A percentile compares a stretch with the other conserved stretches of the same genome.
phyloP scores from a whole-genome alignment of 768 basidiomycete genomes.

The Auricularia sp. region DNA sequence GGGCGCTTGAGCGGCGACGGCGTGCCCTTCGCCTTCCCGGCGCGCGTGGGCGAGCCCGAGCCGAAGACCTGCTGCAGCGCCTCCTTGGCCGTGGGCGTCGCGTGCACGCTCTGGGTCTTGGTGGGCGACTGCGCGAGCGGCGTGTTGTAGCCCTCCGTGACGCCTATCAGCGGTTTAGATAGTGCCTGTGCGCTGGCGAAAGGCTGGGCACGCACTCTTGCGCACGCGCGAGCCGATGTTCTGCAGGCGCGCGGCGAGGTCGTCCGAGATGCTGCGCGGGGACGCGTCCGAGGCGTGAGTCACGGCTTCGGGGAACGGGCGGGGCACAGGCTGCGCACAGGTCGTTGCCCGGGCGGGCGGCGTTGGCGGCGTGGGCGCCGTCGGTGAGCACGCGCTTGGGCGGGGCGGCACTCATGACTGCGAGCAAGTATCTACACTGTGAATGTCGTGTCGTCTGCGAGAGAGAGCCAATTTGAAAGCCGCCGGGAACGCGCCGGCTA shows the following conservation, averaged over 20 bases:
- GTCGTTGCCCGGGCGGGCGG: slow-evolving; percentile 12
- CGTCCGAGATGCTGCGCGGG: slow-evolving; percentile 32
- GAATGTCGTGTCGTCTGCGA: too few species aligned
- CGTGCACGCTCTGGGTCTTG: slow-evolving; percentile 16
- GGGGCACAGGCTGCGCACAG: slow-evolving; percentile 16
- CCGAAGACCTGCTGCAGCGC: slow-evolving; percentile 41
- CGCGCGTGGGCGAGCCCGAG: slow-evolving; percentile 21
- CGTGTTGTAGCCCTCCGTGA: slow-evolving; percentile 48
- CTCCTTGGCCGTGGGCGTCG: slow-evolving; percentile 42
- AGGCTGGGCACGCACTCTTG: slow-evolving; percentile 38
- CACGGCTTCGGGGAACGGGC: slow-evolving; percentile 6
- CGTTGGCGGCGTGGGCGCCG: slow-evolving; percentile 19
- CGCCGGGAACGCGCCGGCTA: too few species aligned
- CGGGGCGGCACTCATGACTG: slow-evolving; percentile 5
- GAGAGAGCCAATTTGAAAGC: too few species aligned
- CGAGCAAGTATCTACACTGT: too few species aligned
- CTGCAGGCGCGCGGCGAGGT: slow-evolving; percentile 44
- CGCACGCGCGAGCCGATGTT: slow-evolving; percentile 49
- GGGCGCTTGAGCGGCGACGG: slow-evolving; percentile 31
- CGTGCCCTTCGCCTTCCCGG: slow-evolving; percentile 9
- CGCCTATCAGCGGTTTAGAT: slow-evolving; percentile 34
- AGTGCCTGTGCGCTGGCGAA: slow-evolving; percentile 5
- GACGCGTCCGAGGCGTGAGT: slow-evolving; percentile 6
- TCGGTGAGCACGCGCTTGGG: slow-evolving; percentile 30
- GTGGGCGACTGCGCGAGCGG: slow-evolving; percentile 16